Percentiles rank a stretch among this genome's conserved stretches.
phyloP scores from a whole-genome alignment of 805 yeast genomes.

The Ogataea ramenticola region DNA sequence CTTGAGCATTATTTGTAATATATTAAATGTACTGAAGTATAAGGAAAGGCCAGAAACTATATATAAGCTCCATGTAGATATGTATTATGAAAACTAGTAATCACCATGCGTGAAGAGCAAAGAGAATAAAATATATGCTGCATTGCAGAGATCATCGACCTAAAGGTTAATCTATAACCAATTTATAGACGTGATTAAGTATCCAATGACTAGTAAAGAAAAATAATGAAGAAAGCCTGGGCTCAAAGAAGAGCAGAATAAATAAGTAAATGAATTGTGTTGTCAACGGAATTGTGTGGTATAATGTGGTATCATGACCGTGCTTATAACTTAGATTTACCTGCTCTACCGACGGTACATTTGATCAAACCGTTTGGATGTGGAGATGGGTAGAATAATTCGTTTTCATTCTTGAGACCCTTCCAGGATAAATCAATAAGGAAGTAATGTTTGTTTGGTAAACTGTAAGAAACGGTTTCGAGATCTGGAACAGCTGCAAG shows the following conservation, averaged over 20 bases:
- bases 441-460: constrained; percentile 92
- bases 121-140: too few relatives aligned
- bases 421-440: constrained; percentile 78
- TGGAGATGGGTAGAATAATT: constrained; percentile 80
- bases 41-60: too few relatives aligned
- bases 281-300: too few relatives aligned
- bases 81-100: too few relatives aligned
- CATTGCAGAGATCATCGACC: background rate
- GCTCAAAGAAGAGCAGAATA: background rate
- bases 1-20: too few relatives aligned
- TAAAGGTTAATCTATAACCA: background rate
- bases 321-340: constrained; percentile 47
- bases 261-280: too few relatives aligned
- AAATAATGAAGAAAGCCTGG: too few relatives aligned
- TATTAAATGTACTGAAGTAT: too few relatives aligned
- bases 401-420: constrained; percentile 73
- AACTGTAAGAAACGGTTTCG: constrained; percentile 58
- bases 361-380: constrained; percentile 92
- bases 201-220: too few relatives aligned
- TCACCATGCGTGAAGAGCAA: too few relatives aligned
- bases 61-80: too few relatives aligned
- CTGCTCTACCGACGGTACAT: constrained; percentile 71
- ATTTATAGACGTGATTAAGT: background rate
- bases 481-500: constrained; percentile 51
- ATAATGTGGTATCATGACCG: too few relatives aligned